These are phyloP conservation scores for Odonthalia washingtoniensis DNA, from an alignment of 31 red algal species.

Conservation along the genomic window DNA sequence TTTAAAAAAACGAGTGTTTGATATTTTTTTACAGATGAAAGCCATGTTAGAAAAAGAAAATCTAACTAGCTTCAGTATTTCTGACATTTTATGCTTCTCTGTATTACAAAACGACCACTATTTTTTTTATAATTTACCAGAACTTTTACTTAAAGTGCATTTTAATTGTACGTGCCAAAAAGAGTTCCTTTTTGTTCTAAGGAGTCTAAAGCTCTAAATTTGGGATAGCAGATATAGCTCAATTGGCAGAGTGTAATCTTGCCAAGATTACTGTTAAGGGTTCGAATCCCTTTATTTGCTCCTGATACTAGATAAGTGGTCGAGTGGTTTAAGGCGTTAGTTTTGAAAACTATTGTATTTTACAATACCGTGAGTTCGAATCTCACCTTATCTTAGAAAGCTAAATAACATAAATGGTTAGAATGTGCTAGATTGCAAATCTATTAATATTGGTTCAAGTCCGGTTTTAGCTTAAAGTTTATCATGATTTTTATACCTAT, in stretches of 20 bases:
- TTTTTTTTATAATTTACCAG: not conserved
- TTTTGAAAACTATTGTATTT: slow-evolving; percentile 18
- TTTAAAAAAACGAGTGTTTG: not conserved
- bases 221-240: slow-evolving; percentile 34
- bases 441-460: not conserved
- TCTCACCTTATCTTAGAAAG: not conserved
- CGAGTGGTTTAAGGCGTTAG: slow-evolving; percentile 14
- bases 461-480: not conserved
- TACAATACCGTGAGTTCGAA: not conserved
- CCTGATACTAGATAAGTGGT: slow-evolving; percentile 2
- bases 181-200: slow-evolving; percentile 16
- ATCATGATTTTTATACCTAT: slow-evolving; percentile 15
- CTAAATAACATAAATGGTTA: slow-evolving; percentile 5
- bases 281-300: slow-evolving; percentile 25
- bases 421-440: slow-evolving; percentile 9
- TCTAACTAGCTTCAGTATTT: too few species aligned
- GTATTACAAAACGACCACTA: too few species aligned
- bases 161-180: not conserved
- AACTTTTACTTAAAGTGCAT: not conserved
- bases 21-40: not conserved
- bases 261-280: slow-evolving; percentile 50
- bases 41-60: too few species aligned
- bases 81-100: too few species aligned
- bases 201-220: not conserved
- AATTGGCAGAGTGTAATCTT: slow-evolving; percentile 56